A percentile compares a stretch with the other conserved stretches of the same genome.
Evolutionary conservation across 345 rosid genomes (phyloP).

Genomic region (Draba incana): DNA sequence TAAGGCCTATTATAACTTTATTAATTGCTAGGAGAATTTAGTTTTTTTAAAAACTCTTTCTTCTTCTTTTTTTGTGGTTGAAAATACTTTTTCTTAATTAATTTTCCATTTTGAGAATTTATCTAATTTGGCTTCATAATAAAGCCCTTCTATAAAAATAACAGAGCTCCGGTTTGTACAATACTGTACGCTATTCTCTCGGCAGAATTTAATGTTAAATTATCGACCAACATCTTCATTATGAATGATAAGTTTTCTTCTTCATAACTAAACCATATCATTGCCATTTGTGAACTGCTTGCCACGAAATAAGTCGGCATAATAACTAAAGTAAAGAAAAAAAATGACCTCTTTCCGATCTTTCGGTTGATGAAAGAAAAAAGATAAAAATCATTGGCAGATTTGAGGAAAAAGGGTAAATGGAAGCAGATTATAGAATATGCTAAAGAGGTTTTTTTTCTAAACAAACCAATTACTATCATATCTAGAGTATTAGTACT

Average conservation of each 20-base stretch:
- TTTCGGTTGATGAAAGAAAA: too few species aligned
- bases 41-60: not conserved
- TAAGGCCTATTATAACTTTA: not conserved
- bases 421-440: not conserved
- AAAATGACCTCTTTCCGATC: too few species aligned
- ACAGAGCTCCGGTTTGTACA: too few species aligned
- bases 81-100: too few species aligned
- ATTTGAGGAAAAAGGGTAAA: not conserved
- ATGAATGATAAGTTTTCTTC: not conserved
- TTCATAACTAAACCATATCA: not conserved
- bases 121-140: too few species aligned
- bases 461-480: slow-evolving; percentile 31
- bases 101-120: too few species aligned
- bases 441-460: not conserved
- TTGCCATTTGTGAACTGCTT: not conserved
- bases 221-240: too few species aligned
- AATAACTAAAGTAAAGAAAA: not conserved
- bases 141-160: too few species aligned
- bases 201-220: too few species aligned
- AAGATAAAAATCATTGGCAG: not conserved
- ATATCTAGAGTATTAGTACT: slow-evolving; percentile 32
- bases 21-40: not conserved
- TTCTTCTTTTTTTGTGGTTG: not conserved
- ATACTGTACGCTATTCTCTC: too few species aligned
- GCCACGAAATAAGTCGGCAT: not conserved